A percentile compares a stretch with the other conserved stretches of the same genome.
These are phyloP conservation scores for Emergomyces orientalis DNA, from an alignment of 2,329 filamentous ascomycete species.

Conservation along the genomic window DNA sequence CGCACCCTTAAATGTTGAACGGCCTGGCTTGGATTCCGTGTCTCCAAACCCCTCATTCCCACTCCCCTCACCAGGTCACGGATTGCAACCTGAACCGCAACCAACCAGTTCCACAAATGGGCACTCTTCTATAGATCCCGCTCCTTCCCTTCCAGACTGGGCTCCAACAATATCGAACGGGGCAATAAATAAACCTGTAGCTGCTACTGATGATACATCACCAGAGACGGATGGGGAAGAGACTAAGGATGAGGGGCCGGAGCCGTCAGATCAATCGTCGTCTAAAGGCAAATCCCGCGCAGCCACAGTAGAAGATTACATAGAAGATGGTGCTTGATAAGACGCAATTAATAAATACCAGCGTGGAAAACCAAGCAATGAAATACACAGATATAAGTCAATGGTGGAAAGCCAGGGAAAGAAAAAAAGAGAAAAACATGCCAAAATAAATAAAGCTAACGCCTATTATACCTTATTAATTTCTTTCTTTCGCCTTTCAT, in stretches of 20 bases:
- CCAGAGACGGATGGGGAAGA: neutral
- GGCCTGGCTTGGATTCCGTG: neutral
- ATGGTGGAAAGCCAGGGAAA: neutral
- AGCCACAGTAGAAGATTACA: conserved; percentile 16
- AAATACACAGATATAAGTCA: neutral
- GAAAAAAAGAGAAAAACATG: neutral
- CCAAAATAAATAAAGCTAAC: no score
- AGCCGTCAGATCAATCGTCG: neutral
- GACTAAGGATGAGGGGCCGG: neutral
- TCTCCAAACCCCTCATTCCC: neutral
- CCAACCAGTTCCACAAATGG: neutral
- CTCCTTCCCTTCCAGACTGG: conserved; percentile 4
- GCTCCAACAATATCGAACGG: conserved; percentile 5
- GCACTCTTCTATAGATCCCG: neutral
- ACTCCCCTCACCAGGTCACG: neutral
- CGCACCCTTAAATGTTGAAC: neutral
- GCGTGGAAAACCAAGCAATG: neutral
- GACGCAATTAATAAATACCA: neutral
- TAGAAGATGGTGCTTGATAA: conserved; percentile 10
- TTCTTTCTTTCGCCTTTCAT: neutral
- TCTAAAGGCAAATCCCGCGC: conserved; percentile 16
- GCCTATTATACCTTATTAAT: neutral
- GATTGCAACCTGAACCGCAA: neutral
- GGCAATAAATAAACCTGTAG: neutral
- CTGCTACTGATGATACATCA: neutral